Conservation (phyloP, 176 grass and related monocot genomes). For the Elaeis guineensis region DNA sequence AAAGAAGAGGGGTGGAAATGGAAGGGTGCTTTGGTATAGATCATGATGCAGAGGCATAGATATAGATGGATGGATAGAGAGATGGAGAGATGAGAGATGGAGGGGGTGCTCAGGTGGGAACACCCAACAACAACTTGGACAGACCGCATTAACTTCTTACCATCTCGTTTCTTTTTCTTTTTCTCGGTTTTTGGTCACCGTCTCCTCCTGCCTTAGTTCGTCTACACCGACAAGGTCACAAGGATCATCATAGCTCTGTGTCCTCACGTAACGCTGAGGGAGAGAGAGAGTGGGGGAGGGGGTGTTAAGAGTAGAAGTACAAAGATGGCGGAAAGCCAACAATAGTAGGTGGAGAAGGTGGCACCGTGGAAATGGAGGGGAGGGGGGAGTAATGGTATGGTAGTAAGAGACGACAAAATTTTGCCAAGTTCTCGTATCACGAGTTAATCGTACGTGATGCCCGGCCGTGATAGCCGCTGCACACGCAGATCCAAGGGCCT, state of each 20-base stretch:
- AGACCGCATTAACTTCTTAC: too few relatives aligned
- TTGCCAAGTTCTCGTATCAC: conserved; percentile 8
- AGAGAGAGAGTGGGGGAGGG: not conserved
- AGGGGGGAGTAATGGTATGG: not conserved
- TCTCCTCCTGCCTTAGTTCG: too few relatives aligned
- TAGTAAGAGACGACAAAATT: not conserved
- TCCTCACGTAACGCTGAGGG: not conserved
- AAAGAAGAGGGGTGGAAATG: too few relatives aligned
- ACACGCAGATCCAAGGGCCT: not conserved
- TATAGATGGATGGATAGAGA: too few relatives aligned
- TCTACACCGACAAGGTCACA: not conserved
- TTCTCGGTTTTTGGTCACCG: too few relatives aligned
- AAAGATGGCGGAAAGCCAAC: conserved; percentile 5
- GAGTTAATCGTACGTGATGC: conserved; percentile 15
- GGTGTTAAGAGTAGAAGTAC: not conserved
- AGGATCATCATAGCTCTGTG: not conserved
- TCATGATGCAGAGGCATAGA: too few relatives aligned
- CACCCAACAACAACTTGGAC: too few relatives aligned
- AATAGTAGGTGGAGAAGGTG: not conserved
- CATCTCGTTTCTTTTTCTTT: too few relatives aligned
- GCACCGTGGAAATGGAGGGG: not conserved
- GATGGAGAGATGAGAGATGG: too few relatives aligned
- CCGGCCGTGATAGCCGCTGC: not conserved
- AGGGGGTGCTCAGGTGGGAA: too few relatives aligned
- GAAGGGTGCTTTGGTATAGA: too few relatives aligned